Conservation (phyloP, 192 early-diverging fungal genomes). For the Rhizophagus prolifer region DNA sequence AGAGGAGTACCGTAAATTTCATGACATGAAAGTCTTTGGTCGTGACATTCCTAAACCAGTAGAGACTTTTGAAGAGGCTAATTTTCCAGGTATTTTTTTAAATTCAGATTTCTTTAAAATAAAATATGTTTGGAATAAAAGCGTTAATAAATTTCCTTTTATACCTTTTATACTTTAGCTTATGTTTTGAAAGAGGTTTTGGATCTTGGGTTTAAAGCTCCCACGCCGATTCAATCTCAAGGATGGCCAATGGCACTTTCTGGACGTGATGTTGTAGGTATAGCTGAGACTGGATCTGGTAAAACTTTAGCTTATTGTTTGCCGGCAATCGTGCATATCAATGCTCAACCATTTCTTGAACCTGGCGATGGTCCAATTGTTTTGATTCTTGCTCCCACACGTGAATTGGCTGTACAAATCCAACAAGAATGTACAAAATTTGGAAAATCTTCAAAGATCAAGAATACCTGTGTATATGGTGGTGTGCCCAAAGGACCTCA, state of each 20-base stretch:
- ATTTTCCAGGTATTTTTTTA: constrained; percentile 69
- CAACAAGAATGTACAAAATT: constrained; percentile 95
- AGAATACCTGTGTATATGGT: constrained; percentile 94
- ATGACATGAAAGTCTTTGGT: constrained; percentile 86
- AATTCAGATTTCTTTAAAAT: background rate
- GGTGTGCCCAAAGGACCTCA: constrained; percentile 91
- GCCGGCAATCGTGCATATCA: constrained; percentile 98
- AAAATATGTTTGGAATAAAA: background rate
- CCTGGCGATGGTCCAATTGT: constrained; percentile 97
- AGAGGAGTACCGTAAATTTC: constrained; percentile 69
- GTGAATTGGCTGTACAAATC: constrained; percentile 97
- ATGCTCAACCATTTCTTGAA: constrained; percentile 89
- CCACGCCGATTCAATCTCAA: constrained; percentile 95
- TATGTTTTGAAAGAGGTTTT: constrained; percentile 89
- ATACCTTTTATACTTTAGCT: constrained; percentile 28
- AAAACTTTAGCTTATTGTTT: constrained; percentile 95
- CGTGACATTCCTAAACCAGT: constrained; percentile 88
- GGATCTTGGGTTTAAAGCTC: constrained; percentile 79
- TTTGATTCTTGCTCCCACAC: constrained; percentile 92
- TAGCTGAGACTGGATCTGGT: constrained; percentile 86
- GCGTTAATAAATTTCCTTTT: background rate
- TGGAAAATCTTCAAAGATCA: constrained; percentile 82
- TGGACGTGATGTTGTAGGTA: constrained; percentile 91
- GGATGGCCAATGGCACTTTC: constrained; percentile 99
- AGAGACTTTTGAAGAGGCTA: constrained; percentile 83